A percentile compares a stretch with the other conserved stretches of the same genome.
These are phyloP conservation scores for Lipomyces mesembrius DNA, from an alignment of 805 yeast species.

Conservation along the genomic window DNA sequence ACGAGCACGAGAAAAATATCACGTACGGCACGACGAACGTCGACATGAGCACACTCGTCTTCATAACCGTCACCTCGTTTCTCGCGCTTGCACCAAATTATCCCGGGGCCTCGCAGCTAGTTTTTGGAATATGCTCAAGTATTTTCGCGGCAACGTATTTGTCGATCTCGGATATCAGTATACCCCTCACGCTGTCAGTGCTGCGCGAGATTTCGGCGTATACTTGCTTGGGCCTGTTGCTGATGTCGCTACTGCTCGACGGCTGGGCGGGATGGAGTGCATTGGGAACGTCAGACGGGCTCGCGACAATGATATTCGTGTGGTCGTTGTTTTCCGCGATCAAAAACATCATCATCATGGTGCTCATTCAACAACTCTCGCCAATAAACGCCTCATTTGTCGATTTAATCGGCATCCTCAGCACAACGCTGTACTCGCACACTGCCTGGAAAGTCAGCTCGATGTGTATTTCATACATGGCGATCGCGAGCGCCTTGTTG, in stretches of 20 bases:
- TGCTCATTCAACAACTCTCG: constrained; percentile 35
- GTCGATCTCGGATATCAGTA: constrained; percentile 35
- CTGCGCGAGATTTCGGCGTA: constrained; percentile 35
- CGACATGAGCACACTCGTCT: constrained; percentile 26
- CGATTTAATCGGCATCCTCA: constrained; percentile 33
- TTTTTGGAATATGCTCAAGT: constrained; percentile 34
- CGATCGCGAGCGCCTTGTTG: constrained; percentile 32
- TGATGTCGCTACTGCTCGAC: constrained; percentile 34
- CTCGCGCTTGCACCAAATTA: constrained; percentile 34
- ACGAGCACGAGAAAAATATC: constrained; percentile 13
- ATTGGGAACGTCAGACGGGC: constrained; percentile 32
- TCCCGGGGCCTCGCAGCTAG: constrained; percentile 37
- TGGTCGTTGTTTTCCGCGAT: constrained; percentile 36
- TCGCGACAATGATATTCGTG: constrained; percentile 23
- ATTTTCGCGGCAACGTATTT: constrained; percentile 36
- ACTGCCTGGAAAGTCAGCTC: constrained; percentile 36
- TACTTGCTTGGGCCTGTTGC: constrained; percentile 27
- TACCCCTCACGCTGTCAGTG: constrained; percentile 33
- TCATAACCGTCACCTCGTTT: constrained; percentile 33
- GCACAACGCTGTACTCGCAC: constrained; percentile 30
- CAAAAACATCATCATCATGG: constrained; percentile 34
- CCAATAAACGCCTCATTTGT: constrained; percentile 38
- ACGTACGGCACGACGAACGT: constrained; percentile 9
- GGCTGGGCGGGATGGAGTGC: constrained; percentile 37
- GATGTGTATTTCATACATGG: constrained; percentile 37